These are phyloP conservation scores for Glutinoglossum americanum DNA, from an alignment of 495 filamentous ascomycete species.

Conservation along the genomic window DNA sequence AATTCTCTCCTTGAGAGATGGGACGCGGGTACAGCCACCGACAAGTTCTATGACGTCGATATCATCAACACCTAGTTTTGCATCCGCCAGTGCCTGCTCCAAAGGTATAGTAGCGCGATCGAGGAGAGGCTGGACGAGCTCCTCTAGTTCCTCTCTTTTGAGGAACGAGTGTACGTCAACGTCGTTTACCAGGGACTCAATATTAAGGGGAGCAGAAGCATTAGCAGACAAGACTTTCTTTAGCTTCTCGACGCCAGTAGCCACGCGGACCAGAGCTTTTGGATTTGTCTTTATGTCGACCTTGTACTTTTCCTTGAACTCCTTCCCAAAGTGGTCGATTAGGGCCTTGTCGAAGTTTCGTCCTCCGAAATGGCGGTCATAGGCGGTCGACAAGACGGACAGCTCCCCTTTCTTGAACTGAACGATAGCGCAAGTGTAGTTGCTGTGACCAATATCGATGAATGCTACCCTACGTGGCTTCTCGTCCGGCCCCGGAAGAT, in stretches of 20 bases:
- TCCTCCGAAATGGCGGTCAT: slow-evolving; percentile 90
- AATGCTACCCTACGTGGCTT: slow-evolving; percentile 83
- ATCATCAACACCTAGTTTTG: slow-evolving; percentile 71
- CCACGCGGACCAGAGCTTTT: slow-evolving; percentile 72
- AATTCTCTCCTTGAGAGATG: slow-evolving; percentile 75
- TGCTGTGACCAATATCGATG: slow-evolving; percentile 89
- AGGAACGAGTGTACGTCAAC: slow-evolving; percentile 74
- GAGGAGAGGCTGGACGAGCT: slow-evolving; percentile 68
- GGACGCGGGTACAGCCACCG: slow-evolving; percentile 87
- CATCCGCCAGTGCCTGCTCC: slow-evolving; percentile 79
- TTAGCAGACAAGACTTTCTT: slow-evolving; percentile 99
- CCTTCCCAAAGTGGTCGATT: slow-evolving; percentile 80
- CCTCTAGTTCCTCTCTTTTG: slow-evolving; percentile 86
- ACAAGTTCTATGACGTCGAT: slow-evolving; percentile 90
- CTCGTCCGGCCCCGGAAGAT: slow-evolving; percentile 75
- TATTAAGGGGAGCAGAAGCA: slow-evolving; percentile 79
- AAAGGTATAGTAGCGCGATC: slow-evolving; percentile 50
- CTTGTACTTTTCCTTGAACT: slow-evolving; percentile 87
- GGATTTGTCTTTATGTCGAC: slow-evolving; percentile 72
- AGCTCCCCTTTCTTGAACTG: slow-evolving; percentile 97
- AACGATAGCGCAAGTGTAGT: slow-evolving; percentile 83
- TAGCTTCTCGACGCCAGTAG: slow-evolving; percentile 79
- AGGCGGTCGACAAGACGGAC: slow-evolving; percentile 78
- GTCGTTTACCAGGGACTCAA: slow-evolving; percentile 98
- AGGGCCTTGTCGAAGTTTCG: slow-evolving; percentile 91